Evolutionary conservation across 169 alveolate genomes (phyloP), one percentile per base, ranked within the genome.

Genomic region (Eimeria necatrix): DNA sequence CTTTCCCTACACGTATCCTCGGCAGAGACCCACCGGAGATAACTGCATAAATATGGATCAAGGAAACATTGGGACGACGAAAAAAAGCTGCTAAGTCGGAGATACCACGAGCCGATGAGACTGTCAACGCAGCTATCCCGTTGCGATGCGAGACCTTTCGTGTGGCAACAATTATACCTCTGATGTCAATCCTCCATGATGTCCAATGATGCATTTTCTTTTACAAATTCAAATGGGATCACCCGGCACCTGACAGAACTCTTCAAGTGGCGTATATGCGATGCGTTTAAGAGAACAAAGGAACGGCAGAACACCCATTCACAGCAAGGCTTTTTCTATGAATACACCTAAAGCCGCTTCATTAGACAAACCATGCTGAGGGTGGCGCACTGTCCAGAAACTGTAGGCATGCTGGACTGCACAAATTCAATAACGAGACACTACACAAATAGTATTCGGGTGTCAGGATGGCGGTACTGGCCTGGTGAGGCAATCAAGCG

Each of bases 211-310:
- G 60, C 80, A 60, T 52, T 24, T 85, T 60, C 80, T 76, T 60
- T 85, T 26, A 46, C 92, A 71, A 85, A 85, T 85, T 85, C 92
- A 85, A 85, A 85, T 85, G 92, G 92, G 92, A 85, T 85, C 76
- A 85, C 92, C 92, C 92, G 92, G 80, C 92, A 85, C 92, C 92
- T 85, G 92, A 85, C 80, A 85, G 92, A 85, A 85, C 81, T 59
- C 32, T 32, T 59, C 78, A 83, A 24, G 92, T 85, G 80, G 92
- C 59, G 92, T 60, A 41, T 32, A 85, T 85, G 92, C 92, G 92
- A 85, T 85, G 92, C 92, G 81, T 32, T 48, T 85, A 74, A 52
- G 92, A 85, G 56, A 59, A 60, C 56, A 59, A 60, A 49, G 80
- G 70, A 85, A n/a, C 74, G 24, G 53, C 70, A 52, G 26, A 68